Percentiles rank a stretch among this genome's conserved stretches.
These are phyloP conservation scores for Salix purpurea DNA, from an alignment of 345 rosid species.

Conservation along the genomic window DNA sequence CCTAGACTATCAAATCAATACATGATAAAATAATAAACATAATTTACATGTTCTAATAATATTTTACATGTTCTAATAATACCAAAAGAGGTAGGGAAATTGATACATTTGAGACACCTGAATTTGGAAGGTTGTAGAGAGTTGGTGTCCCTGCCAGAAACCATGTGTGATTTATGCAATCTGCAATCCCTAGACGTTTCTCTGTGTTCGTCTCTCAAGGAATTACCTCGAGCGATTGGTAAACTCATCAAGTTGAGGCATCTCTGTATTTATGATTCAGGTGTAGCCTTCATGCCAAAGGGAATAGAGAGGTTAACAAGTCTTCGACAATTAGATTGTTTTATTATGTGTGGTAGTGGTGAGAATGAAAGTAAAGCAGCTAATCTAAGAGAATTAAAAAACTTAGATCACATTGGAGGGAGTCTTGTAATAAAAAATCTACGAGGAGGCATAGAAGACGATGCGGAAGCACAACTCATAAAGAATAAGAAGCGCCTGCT, in stretches of 20 bases:
- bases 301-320: slow-evolving; percentile 7
- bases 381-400: not conserved
- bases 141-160: too few relatives aligned
- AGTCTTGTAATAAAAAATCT: not conserved
- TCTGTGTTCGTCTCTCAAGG: not conserved
- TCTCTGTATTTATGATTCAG: rapidly evolving
- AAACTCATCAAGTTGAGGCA: slow-evolving; percentile 9
- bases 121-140: too few relatives aligned
- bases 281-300: not conserved
- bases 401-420: not conserved
- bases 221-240: slow-evolving; percentile 7
- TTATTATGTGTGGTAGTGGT: not conserved
- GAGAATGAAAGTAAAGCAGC: not conserved
- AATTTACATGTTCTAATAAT: too few relatives aligned
- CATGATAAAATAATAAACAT: too few relatives aligned
- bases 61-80: too few relatives aligned
- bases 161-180: too few relatives aligned
- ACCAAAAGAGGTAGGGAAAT: too few relatives aligned
- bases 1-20: too few relatives aligned
- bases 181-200: too few relatives aligned
- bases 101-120: too few relatives aligned
- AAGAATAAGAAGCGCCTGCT: not conserved
- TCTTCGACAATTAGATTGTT: not conserved
- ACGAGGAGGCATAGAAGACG: not conserved
- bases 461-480: not conserved